These are phyloP conservation scores for Kwoniella shivajii DNA, from an alignment of 1,284 basidiomycete species.

Conservation along the genomic window DNA sequence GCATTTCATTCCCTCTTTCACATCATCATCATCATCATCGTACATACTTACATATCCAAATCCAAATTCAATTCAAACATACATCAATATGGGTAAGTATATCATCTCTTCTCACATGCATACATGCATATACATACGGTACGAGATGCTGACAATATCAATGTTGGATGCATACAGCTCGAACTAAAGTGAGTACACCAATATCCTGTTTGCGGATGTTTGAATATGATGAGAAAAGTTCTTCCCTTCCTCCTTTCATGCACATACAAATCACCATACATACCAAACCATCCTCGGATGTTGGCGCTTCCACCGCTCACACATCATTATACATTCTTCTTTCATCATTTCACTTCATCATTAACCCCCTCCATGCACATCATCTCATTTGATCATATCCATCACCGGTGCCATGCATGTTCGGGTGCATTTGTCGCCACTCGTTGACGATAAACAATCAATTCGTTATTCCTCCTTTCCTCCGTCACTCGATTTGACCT, in stretches of 20 bases:
- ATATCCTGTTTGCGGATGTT: not conserved
- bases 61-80: not conserved
- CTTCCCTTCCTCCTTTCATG: not conserved
- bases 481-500: not conserved
- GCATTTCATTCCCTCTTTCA: not conserved
- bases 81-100: slow-evolving; percentile 31
- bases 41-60: not conserved
- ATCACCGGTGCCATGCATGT: not conserved
- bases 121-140: slow-evolving; percentile 7
- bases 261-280: slow-evolving; percentile 1
- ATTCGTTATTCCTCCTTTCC: not conserved
- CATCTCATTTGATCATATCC: not conserved
- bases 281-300: not conserved
- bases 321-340: slow-evolving; percentile 4
- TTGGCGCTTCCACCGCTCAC: not conserved
- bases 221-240: slow-evolving; percentile 11
- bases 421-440: slow-evolving; percentile 8
- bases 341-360: slow-evolving; percentile 6
- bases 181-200: slow-evolving; percentile 38
- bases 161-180: slow-evolving; percentile 32
- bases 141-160: slow-evolving; percentile 8
- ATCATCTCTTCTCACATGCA: not conserved
- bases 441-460: not conserved
- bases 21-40: not conserved
- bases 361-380: not conserved